Evolutionary conservation across 305 asterid genomes (phyloP).

Genomic region (Lippia alba): DNA sequence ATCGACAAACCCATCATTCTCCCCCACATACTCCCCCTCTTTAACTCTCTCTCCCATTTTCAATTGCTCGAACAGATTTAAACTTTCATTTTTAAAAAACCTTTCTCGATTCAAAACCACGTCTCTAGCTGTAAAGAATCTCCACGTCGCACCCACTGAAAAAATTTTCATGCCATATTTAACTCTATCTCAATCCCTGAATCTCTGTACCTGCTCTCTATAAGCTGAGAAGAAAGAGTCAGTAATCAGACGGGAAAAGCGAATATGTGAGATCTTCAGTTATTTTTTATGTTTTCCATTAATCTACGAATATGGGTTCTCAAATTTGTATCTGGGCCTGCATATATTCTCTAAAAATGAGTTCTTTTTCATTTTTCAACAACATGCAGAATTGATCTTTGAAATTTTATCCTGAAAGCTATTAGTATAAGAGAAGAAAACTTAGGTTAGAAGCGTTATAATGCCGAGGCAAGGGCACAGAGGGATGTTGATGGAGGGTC

Average conservation of each 20-base stretch:
- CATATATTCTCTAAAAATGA: slow-evolving; percentile 16
- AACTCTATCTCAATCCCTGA: slow-evolving; percentile 33
- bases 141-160: slow-evolving; percentile 44
- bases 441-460: slow-evolving; percentile 7
- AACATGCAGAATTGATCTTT: slow-evolving; percentile 23
- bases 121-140: slow-evolving; percentile 42
- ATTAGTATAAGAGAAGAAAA: neutral
- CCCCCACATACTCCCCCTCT: neutral
- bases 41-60: slow-evolving; percentile 16
- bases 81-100: slow-evolving; percentile 16
- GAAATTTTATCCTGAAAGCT: slow-evolving; percentile 2
- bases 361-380: neutral
- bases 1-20: slow-evolving; percentile 40
- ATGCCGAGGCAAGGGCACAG: slow-evolving; percentile 60
- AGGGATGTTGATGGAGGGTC: slow-evolving; percentile 56
- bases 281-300: neutral
- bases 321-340: slow-evolving; percentile 20
- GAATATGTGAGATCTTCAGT: slow-evolving; percentile 40
- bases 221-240: slow-evolving; percentile 12
- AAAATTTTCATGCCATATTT: slow-evolving; percentile 20
- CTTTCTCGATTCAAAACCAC: slow-evolving; percentile 37
- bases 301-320: slow-evolving; percentile 1
- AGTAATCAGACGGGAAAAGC: neutral
- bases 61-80: slow-evolving; percentile 21
- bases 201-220: slow-evolving; percentile 1